Evolutionary conservation across 2,329 filamentous ascomycete genomes (phyloP), one percentile per base, ranked within the genome.

Genomic region (Fusarium dimerum): DNA sequence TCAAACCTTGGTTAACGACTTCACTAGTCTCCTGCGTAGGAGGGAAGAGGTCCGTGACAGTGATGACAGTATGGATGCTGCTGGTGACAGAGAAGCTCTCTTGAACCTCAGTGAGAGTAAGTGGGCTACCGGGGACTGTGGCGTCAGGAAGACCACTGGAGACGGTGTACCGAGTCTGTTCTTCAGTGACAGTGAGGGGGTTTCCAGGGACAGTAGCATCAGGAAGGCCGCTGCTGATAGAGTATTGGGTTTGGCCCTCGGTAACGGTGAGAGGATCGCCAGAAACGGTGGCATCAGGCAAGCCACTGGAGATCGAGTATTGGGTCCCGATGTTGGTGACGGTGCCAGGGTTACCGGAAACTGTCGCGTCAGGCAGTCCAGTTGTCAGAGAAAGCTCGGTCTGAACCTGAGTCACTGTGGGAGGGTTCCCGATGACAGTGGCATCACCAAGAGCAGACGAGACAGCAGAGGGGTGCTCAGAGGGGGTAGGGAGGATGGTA

Each of bases 281-380:
- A 12, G 66, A 57, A n/a, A 68, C 52, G 3, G 62, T 61, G 17
- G 55, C 63, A 41, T 66, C 65, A 7, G 63, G 57, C 2, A 58
- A 48, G 10, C 59, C 57, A 17, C 58, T 58, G 40, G 61, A 61
- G 47, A 55, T 41, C 26, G 51, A 64, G 42, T 51, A 53, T 32
- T 57, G 55, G 7, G 60, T 63, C 26, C 57, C 47, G 3, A 63
- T 40, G 20, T 63, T 49, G 7, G 67, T 68, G 13, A 71, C 58
- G 6, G 71, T 73, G 2, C 56, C 62, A 2, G 69, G 65, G 36
- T 62, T 61, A 5, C 66, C 68, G 9, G 69, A 61, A 32, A 73
- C 57, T 18, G 66, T 69, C 39, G 62, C 70, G 51, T 71, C 69
- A 6, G 69, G 66, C 10, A 66, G 61, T 2, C 66, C 65, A 15